A percentile compares a stretch with the other conserved stretches of the same genome.
Conservation (phyloP, 768 basidiomycete species). For the Pisolithus microcarpus region DNA sequence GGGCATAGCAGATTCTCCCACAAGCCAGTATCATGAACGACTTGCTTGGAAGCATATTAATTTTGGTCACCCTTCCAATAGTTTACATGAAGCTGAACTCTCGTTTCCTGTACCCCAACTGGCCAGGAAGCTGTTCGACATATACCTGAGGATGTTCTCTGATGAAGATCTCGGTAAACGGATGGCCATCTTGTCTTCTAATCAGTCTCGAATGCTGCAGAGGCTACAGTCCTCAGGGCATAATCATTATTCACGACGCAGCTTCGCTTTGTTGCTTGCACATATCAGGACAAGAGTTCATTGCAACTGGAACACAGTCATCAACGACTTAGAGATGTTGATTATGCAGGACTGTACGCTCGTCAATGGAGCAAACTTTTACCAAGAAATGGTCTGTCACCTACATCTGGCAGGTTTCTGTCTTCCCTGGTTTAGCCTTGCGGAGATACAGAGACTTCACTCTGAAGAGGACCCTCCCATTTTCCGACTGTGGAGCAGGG, state of each 20-base stretch:
- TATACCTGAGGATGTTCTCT: constrained; percentile 25
- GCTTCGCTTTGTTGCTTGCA: constrained; percentile 40
- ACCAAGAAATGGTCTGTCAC: constrained; percentile 44
- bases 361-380: constrained; percentile 24
- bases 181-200: constrained; percentile 4
- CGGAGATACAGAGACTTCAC: constrained; percentile 5
- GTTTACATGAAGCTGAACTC: not conserved
- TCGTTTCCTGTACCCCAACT: constrained; percentile 19
- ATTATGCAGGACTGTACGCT: constrained; percentile 11
- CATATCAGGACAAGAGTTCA: constrained; percentile 31
- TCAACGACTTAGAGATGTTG: constrained; percentile 27
- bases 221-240: constrained; percentile 10
- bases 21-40: constrained; percentile 16
- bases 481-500: constrained; percentile 24
- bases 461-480: constrained; percentile 4
- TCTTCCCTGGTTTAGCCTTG: constrained; percentile 10
- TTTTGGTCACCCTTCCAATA: not conserved
- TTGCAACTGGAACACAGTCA: constrained; percentile 37
- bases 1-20: not conserved
- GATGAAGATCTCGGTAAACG: constrained; percentile 18
- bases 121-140: constrained; percentile 14
- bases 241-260: constrained; percentile 42
- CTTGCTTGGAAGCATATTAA: constrained; percentile 20
- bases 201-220: not conserved
- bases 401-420: constrained; percentile 33